phyloP scores from a whole-genome alignment of 352 stramenopile genomes.

The Phytophthora constricta region DNA sequence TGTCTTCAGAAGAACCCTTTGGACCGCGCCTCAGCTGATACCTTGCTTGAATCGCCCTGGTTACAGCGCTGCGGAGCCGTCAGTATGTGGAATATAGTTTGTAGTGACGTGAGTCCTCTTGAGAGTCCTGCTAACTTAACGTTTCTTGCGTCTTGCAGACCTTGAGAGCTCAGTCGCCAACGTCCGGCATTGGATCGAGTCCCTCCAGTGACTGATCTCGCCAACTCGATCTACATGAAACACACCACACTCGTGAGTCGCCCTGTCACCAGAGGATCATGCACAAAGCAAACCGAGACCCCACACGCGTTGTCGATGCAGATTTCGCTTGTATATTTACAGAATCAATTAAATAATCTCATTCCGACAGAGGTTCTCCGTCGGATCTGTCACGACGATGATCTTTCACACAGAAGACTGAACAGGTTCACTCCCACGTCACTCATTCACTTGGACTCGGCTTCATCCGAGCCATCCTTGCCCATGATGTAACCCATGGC shows the following conservation, averaged over 20 bases:
- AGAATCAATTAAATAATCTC: constrained; percentile 44
- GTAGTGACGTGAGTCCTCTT: too few relatives aligned
- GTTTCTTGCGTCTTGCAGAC: constrained; percentile 15
- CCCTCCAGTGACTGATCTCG: constrained; percentile 61
- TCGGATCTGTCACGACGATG: constrained; percentile 24
- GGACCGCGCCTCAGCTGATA: constrained; percentile 65
- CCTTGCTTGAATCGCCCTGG: constrained; percentile 76
- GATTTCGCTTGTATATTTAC: constrained; percentile 43
- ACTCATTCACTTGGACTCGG: constrained; percentile 10
- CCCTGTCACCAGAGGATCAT: too few relatives aligned
- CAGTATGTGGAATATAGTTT: constrained; percentile 52
- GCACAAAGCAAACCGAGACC: background rate
- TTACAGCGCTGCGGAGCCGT: constrained; percentile 66
- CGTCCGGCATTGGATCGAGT: constrained; percentile 77
- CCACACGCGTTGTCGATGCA: constrained; percentile 28
- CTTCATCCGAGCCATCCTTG: constrained; percentile 22
- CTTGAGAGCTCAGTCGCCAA: constrained; percentile 48
- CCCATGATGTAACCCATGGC: constrained; percentile 84
- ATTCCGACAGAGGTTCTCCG: constrained; percentile 21
- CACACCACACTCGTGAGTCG: constrained; percentile 12
- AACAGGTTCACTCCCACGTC: constrained; percentile 15
- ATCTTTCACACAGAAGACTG: constrained; percentile 16
- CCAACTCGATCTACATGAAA: constrained; percentile 10
- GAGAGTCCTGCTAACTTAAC: too few relatives aligned
- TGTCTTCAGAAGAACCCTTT: constrained; percentile 76